These are phyloP conservation scores for Hymenoscyphus linearis DNA, from an alignment of 2,329 filamentous ascomycete species.

Conservation along the genomic window DNA sequence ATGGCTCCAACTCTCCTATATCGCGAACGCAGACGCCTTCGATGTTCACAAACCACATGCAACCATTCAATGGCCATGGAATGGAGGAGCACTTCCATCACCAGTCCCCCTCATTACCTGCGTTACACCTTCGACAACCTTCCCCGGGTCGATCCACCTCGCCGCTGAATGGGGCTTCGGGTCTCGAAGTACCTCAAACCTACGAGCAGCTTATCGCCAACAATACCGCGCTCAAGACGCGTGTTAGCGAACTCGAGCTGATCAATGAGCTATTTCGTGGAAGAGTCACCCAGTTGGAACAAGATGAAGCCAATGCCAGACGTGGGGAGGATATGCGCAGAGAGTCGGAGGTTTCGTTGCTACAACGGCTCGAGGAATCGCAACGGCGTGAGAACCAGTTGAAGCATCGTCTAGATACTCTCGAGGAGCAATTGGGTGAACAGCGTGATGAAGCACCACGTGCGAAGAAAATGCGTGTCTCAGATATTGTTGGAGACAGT, in stretches of 20 bases:
- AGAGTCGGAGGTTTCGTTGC: conserved; percentile 48
- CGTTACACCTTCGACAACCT: conserved; percentile 47
- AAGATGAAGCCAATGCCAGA: conserved; percentile 64
- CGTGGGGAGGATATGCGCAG: conserved; percentile 53
- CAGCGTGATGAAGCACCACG: conserved; percentile 39
- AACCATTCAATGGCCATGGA: conserved; percentile 68
- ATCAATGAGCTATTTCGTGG: conserved; percentile 82
- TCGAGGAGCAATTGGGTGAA: conserved; percentile 51
- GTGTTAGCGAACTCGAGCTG: conserved; percentile 90
- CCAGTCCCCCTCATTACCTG: conserved; percentile 45
- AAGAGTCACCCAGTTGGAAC: conserved; percentile 69
- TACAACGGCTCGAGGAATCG: conserved; percentile 58
- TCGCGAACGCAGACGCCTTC: conserved; percentile 75
- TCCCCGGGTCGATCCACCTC: conserved; percentile 53
- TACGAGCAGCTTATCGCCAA: conserved; percentile 75
- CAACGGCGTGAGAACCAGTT: conserved; percentile 75
- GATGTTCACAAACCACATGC: conserved; percentile 68
- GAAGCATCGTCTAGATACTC: conserved; percentile 75
- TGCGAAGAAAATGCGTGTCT: conserved; percentile 51
- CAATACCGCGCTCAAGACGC: conserved; percentile 86
- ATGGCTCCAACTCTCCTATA: conserved; percentile 72
- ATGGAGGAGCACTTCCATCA: conserved; percentile 64
- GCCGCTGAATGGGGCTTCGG: conserved; percentile 49
- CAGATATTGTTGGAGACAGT: conserved; percentile 39
- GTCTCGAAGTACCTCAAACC: conserved; percentile 66